These are phyloP conservation scores for Spizellomyces punctatus DNA, from an alignment of 192 early-diverging fungal species.

Conservation along the genomic window DNA sequence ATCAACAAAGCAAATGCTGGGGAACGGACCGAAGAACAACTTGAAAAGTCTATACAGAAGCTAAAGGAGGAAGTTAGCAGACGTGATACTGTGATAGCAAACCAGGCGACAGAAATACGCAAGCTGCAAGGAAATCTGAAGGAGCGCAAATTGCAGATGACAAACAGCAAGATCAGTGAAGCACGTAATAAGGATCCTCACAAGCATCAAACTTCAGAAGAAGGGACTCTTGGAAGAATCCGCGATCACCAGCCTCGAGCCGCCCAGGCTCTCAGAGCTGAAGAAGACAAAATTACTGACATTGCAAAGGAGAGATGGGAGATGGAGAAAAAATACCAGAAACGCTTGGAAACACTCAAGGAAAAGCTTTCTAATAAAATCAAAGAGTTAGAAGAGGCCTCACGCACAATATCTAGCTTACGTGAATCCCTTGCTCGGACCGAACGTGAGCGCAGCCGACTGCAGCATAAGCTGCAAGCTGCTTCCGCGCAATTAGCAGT, in stretches of 20 bases:
- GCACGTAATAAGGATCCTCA: too few relatives aligned
- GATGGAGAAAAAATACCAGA: conserved; percentile 40
- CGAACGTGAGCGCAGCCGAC: conserved; percentile 29
- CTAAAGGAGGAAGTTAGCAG: conserved; percentile 21
- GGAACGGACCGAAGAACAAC: conserved; percentile 13
- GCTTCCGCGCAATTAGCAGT: conserved; percentile 9
- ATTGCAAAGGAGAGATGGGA: conserved; percentile 33
- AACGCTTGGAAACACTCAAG: conserved; percentile 30
- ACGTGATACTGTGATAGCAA: conserved; percentile 12
- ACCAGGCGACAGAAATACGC: conserved; percentile 10
- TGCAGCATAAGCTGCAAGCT: conserved; percentile 26
- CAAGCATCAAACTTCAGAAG: too few relatives aligned
- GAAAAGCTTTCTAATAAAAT: conserved; percentile 37
- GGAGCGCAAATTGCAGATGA: conserved; percentile 5
- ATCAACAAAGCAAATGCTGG: conserved; percentile 20
- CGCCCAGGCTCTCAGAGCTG: too few relatives aligned
- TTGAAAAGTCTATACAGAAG: conserved; percentile 6
- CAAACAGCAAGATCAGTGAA: too few relatives aligned
- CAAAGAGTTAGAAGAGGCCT: conserved; percentile 12
- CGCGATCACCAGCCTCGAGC: too few relatives aligned
- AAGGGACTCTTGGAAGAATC: too few relatives aligned
- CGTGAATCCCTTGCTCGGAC: conserved; percentile 20
- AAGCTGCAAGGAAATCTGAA: conserved; percentile 15
- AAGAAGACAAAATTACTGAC: too few relatives aligned
- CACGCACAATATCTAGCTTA: background rate